Evolutionary conservation across 1,284 basidiomycete genomes (phyloP).

Genomic region (Trichosporon ovoides): DNA sequence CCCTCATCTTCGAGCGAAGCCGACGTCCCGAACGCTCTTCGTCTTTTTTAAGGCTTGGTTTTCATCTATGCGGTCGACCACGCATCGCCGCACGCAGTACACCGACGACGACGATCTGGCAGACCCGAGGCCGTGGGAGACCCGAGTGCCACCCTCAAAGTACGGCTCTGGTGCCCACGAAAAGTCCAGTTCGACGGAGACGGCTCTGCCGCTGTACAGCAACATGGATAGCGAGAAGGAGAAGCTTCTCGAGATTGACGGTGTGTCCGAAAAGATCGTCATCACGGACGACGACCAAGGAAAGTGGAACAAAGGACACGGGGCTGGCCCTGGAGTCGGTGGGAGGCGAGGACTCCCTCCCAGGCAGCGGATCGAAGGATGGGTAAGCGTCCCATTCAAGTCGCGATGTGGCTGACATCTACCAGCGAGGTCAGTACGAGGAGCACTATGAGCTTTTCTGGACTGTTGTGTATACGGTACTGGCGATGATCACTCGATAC

Average conservation of each 20-base stretch:
- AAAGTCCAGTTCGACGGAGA: slow-evolving; percentile 7
- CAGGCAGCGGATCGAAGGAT: slow-evolving; percentile 36
- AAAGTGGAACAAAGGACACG: slow-evolving; percentile 45
- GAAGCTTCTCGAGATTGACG: slow-evolving; percentile 11
- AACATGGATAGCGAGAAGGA: slow-evolving; percentile 16
- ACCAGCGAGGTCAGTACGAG: slow-evolving; percentile 66
- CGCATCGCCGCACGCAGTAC: slow-evolving; percentile 21
- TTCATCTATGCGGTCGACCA: slow-evolving; percentile 20
- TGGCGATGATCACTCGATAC: slow-evolving; percentile 90
- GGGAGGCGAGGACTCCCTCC: slow-evolving; percentile 41
- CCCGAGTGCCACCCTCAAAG: slow-evolving; percentile 25
- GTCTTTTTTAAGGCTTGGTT: slow-evolving; percentile 2
- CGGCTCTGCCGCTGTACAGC: slow-evolving; percentile 18
- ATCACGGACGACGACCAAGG: slow-evolving; percentile 35
- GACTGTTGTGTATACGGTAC: slow-evolving; percentile 80
- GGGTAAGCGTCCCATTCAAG: slow-evolving; percentile 28
- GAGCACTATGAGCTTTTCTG: slow-evolving; percentile 80
- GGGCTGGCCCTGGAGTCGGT: slow-evolving; percentile 40
- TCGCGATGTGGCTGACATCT: not conserved
- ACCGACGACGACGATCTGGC: slow-evolving; percentile 35
- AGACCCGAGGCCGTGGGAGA: slow-evolving; percentile 45
- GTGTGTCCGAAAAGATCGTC: slow-evolving; percentile 24
- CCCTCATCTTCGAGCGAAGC: not conserved
- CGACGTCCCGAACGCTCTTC: slow-evolving; percentile 7
- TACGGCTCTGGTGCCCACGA: slow-evolving; percentile 31